phyloP scores from a whole-genome alignment of 2,329 filamentous ascomycete species.

The Phyllosticta citriasiana region DNA sequence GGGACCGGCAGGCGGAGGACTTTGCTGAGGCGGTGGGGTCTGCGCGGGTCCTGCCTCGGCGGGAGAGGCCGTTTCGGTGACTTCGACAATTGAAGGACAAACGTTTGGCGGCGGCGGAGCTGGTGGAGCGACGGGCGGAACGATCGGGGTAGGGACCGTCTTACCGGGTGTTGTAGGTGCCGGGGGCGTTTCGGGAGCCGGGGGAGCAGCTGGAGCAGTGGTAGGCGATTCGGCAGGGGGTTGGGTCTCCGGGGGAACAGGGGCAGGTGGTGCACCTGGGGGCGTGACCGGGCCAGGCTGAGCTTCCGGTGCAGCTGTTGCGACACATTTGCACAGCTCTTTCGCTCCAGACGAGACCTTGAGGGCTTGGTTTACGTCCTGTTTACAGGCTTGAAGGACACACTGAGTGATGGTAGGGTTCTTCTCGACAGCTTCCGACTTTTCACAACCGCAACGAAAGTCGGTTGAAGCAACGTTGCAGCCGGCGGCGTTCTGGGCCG shows the following conservation, averaged over 20 bases:
- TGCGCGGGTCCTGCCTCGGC: background rate
- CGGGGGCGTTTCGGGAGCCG: background rate
- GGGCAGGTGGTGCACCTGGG: background rate
- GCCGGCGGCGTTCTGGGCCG: constrained; percentile 1
- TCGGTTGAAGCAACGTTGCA: constrained; percentile 7
- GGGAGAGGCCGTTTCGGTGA: background rate
- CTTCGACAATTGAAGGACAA: background rate
- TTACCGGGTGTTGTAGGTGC: background rate
- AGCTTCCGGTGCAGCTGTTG: constrained; percentile 3
- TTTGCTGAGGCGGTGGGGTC: background rate
- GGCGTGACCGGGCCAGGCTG: background rate
- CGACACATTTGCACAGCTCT: constrained; percentile 5
- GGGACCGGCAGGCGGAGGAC: background rate
- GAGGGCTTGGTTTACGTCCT: constrained; percentile 4
- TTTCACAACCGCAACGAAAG: constrained; percentile 3
- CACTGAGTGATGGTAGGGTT: constrained; percentile 1
- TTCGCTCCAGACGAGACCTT: constrained; percentile 2
- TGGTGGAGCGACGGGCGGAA: background rate
- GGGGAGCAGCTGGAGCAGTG: background rate
- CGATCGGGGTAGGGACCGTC: background rate
- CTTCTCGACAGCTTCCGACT: background rate
- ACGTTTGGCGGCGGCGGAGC: background rate
- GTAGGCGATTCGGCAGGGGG: background rate
- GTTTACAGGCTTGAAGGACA: constrained; percentile 2
- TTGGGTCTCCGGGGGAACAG: background rate